Percentiles rank a stretch among this genome's conserved stretches.
These are phyloP conservation scores for Backusella circina DNA, from an alignment of 192 early-diverging fungal species.

Conservation along the genomic window DNA sequence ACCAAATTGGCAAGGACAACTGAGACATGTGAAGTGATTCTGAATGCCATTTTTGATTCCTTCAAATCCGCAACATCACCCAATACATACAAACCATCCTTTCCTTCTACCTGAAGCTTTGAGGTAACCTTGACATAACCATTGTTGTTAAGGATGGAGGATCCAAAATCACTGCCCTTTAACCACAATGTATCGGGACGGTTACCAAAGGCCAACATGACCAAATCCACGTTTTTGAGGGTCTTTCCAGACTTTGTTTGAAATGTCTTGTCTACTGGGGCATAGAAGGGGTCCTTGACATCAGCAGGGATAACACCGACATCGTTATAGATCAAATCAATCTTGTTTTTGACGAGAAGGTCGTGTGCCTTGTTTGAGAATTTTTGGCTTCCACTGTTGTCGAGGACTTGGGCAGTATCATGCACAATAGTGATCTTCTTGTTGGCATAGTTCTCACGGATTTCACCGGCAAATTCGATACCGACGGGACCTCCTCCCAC, in stretches of 20 bases:
- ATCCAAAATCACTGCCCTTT: background rate
- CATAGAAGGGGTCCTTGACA: background rate
- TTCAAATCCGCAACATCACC: constrained; percentile 36
- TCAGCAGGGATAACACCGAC: background rate
- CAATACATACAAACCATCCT: constrained; percentile 28
- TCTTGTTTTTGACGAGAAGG: constrained; percentile 9
- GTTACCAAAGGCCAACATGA: constrained; percentile 26
- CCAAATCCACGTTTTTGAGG: constrained; percentile 27
- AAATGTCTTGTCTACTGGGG: background rate
- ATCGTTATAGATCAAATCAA: constrained; percentile 27
- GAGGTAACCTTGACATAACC: constrained; percentile 18
- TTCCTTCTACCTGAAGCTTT: constrained; percentile 27
- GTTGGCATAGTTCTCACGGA: constrained; percentile 34
- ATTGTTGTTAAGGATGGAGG: background rate
- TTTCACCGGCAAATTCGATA: constrained; percentile 55
- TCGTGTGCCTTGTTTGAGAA: background rate
- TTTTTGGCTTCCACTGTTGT: constrained; percentile 24
- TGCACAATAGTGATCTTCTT: constrained; percentile 50
- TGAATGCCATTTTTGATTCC: constrained; percentile 33
- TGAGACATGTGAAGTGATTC: constrained; percentile 14
- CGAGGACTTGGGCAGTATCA: constrained; percentile 27
- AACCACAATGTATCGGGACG: constrained; percentile 12
- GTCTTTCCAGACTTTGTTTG: constrained; percentile 19
- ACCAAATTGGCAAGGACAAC: constrained; percentile 21
- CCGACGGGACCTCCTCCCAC: constrained; percentile 62